Evolutionary conservation across 768 basidiomycete genomes (phyloP).

Genomic region (Amanita thiersii): DNA sequence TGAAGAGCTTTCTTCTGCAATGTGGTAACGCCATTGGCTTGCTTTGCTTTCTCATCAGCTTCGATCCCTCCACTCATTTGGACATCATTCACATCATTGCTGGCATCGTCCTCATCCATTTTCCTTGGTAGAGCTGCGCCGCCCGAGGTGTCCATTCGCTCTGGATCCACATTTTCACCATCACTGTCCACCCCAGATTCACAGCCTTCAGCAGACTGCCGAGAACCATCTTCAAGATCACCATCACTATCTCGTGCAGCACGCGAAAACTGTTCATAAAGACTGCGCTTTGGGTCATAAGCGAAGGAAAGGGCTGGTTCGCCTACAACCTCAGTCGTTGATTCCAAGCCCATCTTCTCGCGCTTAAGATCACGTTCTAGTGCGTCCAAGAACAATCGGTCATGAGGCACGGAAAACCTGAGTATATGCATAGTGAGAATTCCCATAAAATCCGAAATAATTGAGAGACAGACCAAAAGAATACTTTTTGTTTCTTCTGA

Average conservation of each 20-base stretch:
- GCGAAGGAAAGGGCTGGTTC: constrained; percentile 87
- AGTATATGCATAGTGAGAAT: neutral
- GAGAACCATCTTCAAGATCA: constrained; percentile 33
- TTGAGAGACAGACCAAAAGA: constrained; percentile 69
- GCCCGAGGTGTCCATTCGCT: constrained; percentile 6
- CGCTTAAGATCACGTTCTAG: constrained; percentile 94
- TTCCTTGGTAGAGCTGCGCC: neutral
- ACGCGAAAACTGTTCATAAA: constrained; percentile 82
- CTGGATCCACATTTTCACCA: constrained; percentile 2
- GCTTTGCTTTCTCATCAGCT: constrained; percentile 6
- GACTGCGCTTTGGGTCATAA: constrained; percentile 77
- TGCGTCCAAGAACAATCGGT: constrained; percentile 93
- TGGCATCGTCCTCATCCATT: constrained; percentile 8
- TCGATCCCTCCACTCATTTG: constrained; percentile 10
- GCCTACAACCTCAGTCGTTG: constrained; percentile 63
- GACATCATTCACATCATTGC: constrained; percentile 12
- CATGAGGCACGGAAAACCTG: constrained; percentile 97
- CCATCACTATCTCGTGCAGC: constrained; percentile 31
- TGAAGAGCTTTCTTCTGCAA: constrained; percentile 3
- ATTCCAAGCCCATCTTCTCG: constrained; percentile 83
- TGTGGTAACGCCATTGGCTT: constrained; percentile 3
- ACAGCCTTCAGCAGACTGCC: constrained; percentile 10
- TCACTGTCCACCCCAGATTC: constrained; percentile 15
- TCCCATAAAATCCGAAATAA: neutral
- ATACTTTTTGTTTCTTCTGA: constrained; percentile 99